A percentile compares a stretch with the other conserved stretches of the same genome.
phyloP scores from a whole-genome alignment of 495 filamentous ascomycete genomes.

The Chaetomium fimeti region DNA sequence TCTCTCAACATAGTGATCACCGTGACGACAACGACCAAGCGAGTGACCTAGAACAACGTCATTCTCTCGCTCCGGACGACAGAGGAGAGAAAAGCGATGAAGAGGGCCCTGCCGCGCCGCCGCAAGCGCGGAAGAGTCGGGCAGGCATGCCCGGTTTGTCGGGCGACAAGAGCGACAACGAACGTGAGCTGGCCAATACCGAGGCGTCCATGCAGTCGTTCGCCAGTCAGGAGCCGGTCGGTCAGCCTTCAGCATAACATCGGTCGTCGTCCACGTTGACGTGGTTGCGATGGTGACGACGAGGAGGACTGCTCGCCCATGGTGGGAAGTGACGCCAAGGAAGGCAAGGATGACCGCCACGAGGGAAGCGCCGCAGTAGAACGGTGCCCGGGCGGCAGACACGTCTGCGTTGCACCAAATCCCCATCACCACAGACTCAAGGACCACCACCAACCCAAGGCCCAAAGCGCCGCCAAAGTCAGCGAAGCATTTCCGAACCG shows the following conservation, averaged over 20 bases:
- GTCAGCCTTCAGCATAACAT: slow-evolving; percentile 16
- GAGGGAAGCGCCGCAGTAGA: slow-evolving; percentile 17
- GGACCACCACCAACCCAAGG: slow-evolving; percentile 6
- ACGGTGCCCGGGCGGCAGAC: slow-evolving; percentile 20
- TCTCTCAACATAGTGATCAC: slow-evolving; percentile 18
- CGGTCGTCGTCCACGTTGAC: slow-evolving; percentile 13
- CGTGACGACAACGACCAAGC: slow-evolving; percentile 9
- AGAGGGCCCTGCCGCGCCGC: slow-evolving; percentile 4
- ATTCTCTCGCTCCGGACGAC: slow-evolving; percentile 20
- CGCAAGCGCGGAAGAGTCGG: slow-evolving; percentile 17
- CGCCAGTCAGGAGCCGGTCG: slow-evolving; percentile 7
- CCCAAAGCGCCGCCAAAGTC: slow-evolving; percentile 15
- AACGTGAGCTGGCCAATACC: slow-evolving; percentile 3
- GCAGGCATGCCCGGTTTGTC: slow-evolving; percentile 14
- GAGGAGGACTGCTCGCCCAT: slow-evolving; percentile 18
- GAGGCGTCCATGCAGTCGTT: slow-evolving; percentile 17
- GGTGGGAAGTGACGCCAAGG: slow-evolving; percentile 19
- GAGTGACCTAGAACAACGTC: slow-evolving; percentile 15
- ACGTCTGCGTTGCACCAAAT: slow-evolving; percentile 18
- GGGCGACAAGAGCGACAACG: slow-evolving; percentile 12
- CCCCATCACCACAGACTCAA: slow-evolving; percentile 17
- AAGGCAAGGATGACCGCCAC: slow-evolving; percentile 18
- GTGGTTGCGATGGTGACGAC: slow-evolving; percentile 17
- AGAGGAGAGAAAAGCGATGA: slow-evolving; percentile 17
- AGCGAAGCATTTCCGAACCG: background rate